A percentile compares a stretch with the other conserved stretches of the same genome.
Conservation (phyloP, 2,329 filamentous ascomycete genomes). For the Aspergillus sp. region DNA sequence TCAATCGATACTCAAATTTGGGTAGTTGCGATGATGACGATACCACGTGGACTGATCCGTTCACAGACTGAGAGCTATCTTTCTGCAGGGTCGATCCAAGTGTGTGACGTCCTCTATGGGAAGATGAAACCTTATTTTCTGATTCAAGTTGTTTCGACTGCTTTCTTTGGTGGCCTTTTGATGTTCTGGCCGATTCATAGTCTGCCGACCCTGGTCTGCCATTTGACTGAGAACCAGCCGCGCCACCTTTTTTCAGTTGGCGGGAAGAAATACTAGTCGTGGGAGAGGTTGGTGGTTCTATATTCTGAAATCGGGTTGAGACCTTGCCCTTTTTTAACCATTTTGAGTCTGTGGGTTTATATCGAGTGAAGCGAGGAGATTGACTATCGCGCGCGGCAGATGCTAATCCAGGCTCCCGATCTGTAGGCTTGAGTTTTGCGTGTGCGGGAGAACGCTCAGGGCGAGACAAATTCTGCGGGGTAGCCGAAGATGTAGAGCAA, state of each 20-base stretch:
- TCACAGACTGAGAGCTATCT: background rate
- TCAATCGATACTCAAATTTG: constrained; percentile 40
- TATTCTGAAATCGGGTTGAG: constrained; percentile 27
- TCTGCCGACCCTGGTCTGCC: background rate
- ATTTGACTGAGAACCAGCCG: background rate
- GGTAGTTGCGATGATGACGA: constrained; percentile 40
- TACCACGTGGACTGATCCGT: constrained; percentile 29
- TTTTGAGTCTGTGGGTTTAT: constrained; percentile 9
- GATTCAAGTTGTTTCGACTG: background rate
- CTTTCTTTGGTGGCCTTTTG: background rate
- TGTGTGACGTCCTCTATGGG: background rate
- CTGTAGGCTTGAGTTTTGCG: background rate
- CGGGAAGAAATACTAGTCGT: constrained; percentile 26
- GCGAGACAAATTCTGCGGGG: background rate
- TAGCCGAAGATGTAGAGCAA: background rate
- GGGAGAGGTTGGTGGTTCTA: constrained; percentile 40
- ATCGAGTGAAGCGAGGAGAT: background rate
- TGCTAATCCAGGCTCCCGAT: background rate
- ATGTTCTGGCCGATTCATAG: background rate
- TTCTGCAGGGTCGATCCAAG: background rate
- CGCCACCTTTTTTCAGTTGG: constrained; percentile 16
- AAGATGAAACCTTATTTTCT: background rate
- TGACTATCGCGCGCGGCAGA: background rate
- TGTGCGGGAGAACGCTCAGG: background rate
- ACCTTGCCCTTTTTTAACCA: constrained; percentile 34